These are phyloP conservation scores for Apophysomyces ossiformis DNA, from an alignment of 371 early-diverging fungal species.

Conservation along the genomic window DNA sequence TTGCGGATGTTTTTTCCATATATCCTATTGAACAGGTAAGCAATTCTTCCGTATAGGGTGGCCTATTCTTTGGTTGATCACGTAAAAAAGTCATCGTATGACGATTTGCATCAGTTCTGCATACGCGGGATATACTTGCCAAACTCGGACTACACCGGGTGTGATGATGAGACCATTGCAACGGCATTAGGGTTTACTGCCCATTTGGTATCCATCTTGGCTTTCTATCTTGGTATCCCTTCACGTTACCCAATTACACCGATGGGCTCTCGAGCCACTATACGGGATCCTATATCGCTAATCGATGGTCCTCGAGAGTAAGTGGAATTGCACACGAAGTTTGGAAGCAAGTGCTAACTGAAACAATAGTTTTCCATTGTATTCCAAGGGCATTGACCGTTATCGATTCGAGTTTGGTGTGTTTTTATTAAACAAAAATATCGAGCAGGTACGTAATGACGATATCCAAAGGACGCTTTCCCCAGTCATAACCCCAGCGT, in stretches of 20 bases:
- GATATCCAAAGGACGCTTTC: background rate
- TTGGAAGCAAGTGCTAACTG: background rate
- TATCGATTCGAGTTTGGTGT: conserved; percentile 84
- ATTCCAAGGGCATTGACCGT: conserved; percentile 70
- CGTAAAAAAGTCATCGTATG: conserved; percentile 51
- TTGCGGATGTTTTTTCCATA: conserved; percentile 64
- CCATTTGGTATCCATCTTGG: conserved; percentile 75
- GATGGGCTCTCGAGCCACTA: conserved; percentile 79
- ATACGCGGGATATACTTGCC: conserved; percentile 74
- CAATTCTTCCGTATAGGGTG: conserved; percentile 6
- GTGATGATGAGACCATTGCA: conserved; percentile 72
- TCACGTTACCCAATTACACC: conserved; percentile 77
- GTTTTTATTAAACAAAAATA: conserved; percentile 83
- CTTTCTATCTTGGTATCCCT: conserved; percentile 74
- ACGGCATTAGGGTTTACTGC: conserved; percentile 77
- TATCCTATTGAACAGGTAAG: conserved; percentile 71
- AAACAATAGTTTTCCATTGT: conserved; percentile 74
- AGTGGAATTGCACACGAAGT: conserved; percentile 16
- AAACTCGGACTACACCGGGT: conserved; percentile 61
- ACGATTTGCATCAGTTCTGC: conserved; percentile 54
- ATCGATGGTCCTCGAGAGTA: conserved; percentile 62
- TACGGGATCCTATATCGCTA: conserved; percentile 69
- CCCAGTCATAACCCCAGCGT: background rate
- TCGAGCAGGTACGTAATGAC: conserved; percentile 74
- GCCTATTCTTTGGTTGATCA: conserved; percentile 35